Base-by-base conservation (phyloP, 2,329 filamentous ascomycete species). In the Colletotrichum abscissum region DNA sequence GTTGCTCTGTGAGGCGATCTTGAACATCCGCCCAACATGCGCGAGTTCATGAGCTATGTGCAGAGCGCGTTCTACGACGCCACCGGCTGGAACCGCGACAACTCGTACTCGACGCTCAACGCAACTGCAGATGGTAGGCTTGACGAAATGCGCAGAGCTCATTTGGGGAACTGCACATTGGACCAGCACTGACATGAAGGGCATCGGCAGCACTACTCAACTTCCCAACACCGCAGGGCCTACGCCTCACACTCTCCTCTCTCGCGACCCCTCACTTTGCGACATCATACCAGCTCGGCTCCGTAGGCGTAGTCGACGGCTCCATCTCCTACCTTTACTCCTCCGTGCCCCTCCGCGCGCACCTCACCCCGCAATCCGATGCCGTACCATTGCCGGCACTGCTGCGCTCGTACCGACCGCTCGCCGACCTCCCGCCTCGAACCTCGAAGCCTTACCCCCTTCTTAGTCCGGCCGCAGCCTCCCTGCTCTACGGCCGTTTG, bases 271-370 rank as follows among this genome's bases (percentile, higher is more conserved):
- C 95, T 9, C 95, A 98, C 82, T 98, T 98, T 79, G 96, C 95
- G 28, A 97, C 95, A 19, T 96, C 95, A 49, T 99, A 99, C 83
- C 93, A 94, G 55, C 90, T 99, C 57, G 95, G 95, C 74, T 97
- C 93, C 55, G 90, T 97, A 19, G 97, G 96, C 73, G 89, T 97
- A 46, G 95, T 99, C 64, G 96, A 98, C 84, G 97, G 97, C 81
- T 98, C 95, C n/a, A 90, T 99, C 70, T 97, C 95, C 16, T 99
- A 98, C 84, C 90, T 99, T 67, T 98, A 97, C 86, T 97, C 95
- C 62, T 97, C 95, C 3, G 88, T 97, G 9, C 92, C 95, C 14
- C 88, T 98, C 69, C 85, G 87, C 52, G 87, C 92, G 64, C 85
- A 90, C 85, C 75, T 95, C 87, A 82, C 87, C 12, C 90, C 88